Conservation (phyloP, 768 basidiomycete genomes). For the Fomitopsis serialis region DNA sequence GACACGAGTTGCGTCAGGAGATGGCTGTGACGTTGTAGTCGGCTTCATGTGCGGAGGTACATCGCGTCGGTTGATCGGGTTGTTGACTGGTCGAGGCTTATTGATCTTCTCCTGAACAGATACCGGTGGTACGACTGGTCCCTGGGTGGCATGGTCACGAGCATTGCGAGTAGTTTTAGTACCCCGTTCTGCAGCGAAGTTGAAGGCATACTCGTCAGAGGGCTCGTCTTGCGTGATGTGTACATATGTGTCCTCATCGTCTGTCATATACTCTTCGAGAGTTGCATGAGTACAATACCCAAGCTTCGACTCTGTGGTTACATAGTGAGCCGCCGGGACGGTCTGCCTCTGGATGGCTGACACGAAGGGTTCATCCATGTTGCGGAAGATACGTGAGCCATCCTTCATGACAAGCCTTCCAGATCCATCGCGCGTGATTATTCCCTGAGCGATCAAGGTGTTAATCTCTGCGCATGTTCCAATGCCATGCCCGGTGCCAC, state of each 20-base stretch:
- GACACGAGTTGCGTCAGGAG: too few species aligned
- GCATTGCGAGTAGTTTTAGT: not conserved
- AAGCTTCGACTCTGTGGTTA: not conserved
- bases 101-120: too few species aligned
- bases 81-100: too few species aligned
- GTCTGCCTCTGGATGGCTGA: not conserved
- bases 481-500: constrained; percentile 4
- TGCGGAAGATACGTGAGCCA: not conserved
- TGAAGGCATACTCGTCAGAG: not conserved
- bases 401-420: not conserved
- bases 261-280: not conserved
- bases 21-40: too few species aligned
- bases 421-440: constrained; percentile 1
- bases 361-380: constrained; percentile 3
- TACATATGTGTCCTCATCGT: not conserved
- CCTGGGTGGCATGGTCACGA: not conserved
- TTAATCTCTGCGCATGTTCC: not conserved
- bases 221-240: not conserved
- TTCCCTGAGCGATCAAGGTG: constrained; percentile 3
- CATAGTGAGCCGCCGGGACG: not conserved
- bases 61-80: too few species aligned
- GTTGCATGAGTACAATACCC: not conserved
- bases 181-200: not conserved
- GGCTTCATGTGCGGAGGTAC: too few species aligned
- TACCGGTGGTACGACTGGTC: too few species aligned